Conservation (phyloP, 495 filamentous ascomycete species). For the Chaetomium fimeti region DNA sequence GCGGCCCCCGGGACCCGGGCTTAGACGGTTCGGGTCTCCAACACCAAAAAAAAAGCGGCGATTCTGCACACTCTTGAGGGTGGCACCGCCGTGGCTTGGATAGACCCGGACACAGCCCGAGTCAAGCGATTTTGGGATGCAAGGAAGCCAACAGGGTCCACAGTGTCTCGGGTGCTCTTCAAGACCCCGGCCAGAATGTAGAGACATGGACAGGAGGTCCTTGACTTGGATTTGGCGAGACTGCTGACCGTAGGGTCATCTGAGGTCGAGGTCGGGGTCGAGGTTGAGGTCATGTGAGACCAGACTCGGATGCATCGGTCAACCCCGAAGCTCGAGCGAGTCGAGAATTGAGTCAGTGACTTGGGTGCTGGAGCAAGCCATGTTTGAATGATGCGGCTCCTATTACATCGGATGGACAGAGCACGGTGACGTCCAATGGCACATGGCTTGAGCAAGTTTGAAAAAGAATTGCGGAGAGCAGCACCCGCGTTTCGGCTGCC, state of each 20-base stretch:
- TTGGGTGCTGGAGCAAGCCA: not conserved
- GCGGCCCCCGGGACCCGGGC: too few species aligned
- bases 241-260: not conserved
- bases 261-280: not conserved
- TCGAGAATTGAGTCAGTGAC: not conserved
- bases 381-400: not conserved
- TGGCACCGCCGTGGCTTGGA: not conserved
- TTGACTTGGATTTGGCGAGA: not conserved
- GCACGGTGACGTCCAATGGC: too few species aligned
- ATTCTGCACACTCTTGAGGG: not conserved
- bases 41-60: not conserved
- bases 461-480: too few species aligned
- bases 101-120: conserved; percentile 4
- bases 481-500: too few species aligned
- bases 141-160: not conserved
- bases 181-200: not conserved
- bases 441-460: too few species aligned
- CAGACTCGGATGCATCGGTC: not conserved
- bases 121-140: conserved; percentile 6
- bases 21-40: not conserved
- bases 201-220: not conserved
- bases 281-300: not conserved
- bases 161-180: not conserved
- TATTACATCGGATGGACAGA: too few species aligned
- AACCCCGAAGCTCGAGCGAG: not conserved